Evolutionary conservation across 768 basidiomycete species (phyloP).

Genomic region (Gloeopeniophorella convolvens): DNA sequence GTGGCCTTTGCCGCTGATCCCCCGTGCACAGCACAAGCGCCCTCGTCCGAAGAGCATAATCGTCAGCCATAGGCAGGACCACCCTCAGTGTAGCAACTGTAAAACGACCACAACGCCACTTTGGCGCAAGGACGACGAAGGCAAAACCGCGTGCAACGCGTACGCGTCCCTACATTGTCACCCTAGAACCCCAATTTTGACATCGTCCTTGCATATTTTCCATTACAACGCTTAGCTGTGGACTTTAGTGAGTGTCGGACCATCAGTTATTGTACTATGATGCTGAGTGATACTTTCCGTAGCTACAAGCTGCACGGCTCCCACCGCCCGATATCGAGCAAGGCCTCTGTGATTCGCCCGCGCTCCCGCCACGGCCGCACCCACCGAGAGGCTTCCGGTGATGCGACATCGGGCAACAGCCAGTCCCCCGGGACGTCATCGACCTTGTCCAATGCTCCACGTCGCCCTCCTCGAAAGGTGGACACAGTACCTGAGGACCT

Average conservation of each 20-base stretch:
- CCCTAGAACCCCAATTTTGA: no score
- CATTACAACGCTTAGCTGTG: conserved; percentile 54
- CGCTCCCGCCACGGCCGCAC: conserved; percentile 77
- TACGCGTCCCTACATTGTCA: conserved; percentile 34
- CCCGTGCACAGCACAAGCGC: conserved; percentile 58
- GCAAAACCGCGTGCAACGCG: conserved; percentile 87
- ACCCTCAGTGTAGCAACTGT: conserved; percentile 77
- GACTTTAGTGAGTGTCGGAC: conserved; percentile 50
- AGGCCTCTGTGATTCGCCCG: conserved; percentile 82
- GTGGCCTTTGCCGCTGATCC: neutral
- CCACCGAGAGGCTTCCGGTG: conserved; percentile 38
- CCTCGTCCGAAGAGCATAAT: conserved; percentile 85
- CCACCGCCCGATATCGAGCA: conserved; percentile 82
- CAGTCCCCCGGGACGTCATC: conserved; percentile 61
- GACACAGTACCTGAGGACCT: no score
- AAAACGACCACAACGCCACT: conserved; percentile 82
- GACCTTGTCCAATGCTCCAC: conserved; percentile 63
- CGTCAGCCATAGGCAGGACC: conserved; percentile 61
- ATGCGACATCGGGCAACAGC: no score
- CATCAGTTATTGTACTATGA: neutral
- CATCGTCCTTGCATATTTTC: no score
- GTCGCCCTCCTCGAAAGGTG: conserved; percentile 57
- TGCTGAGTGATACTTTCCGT: conserved; percentile 10
- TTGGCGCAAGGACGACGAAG: conserved; percentile 87
- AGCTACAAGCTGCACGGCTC: conserved; percentile 79